Evolutionary conservation across 768 basidiomycete genomes (phyloP), one percentile per base, ranked within the genome.

Genomic region (Hypholoma fasciculare): DNA sequence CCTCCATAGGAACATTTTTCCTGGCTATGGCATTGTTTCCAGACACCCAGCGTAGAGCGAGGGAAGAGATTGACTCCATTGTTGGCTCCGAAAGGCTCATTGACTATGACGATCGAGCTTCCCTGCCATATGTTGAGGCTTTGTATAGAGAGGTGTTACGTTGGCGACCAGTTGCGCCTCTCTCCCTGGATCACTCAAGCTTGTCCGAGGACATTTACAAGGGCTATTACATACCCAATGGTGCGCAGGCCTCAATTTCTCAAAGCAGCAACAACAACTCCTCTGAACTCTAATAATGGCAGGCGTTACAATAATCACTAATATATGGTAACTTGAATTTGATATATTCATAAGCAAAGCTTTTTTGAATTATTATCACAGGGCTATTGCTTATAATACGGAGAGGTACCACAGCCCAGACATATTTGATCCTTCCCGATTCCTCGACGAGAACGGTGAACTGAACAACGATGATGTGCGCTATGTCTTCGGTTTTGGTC

Each of bases 161-260:
- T 7, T 54, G 54, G 54, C 30, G 42, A 19, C 54, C 54, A 5
- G 36, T 27, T 11, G 43, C 46, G 2, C 55, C 55, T 13, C 19
- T 50, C 16, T 46, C 46, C 4, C 34, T 56, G 3, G 23, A 37
- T 3, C 55, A 56, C 20, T 47, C 55, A 9, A 36, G 37, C 1
- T 48, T 13, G 5, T 37, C 37, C 1, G 55, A 56, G 13, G 55
- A 56, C 36, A 34, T 40, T 4, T 56, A 56, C 17, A 49, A 56
- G 14, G 55, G 55, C 20, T 56, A 49, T 43, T 49, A 27, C 12
- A 56, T 56, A 2, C 55, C 55, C 3, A 54, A 54, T 48, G 44
- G 53, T 54, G 13, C 1, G 4, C 13, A 34, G 12, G 3, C 6
- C 0, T 19, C 9, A 16, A 7, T 17, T 8, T 20, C n/a, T 14